Base-by-base conservation (phyloP, 106 monocot species). In the Acanthochlamys bracteata region DNA sequence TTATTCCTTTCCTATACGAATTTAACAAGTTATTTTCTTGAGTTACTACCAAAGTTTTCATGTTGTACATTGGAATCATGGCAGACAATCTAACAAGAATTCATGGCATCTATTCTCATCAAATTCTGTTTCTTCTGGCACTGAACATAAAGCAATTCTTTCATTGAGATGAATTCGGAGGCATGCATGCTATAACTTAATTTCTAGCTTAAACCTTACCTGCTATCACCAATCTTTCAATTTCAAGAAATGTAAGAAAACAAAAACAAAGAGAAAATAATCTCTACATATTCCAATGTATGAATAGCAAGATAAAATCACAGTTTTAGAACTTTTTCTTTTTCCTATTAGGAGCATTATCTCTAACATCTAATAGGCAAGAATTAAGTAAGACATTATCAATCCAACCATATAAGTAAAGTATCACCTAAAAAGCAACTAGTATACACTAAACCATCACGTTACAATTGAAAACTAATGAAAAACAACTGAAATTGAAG, bases 1-100 rank as follows among this genome's bases (percentile, higher is more conserved):
- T 25, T 14, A 65, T 24, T 15, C 65, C 65, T 47, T 65, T 65
- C 65, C 46, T 65, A 25, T 3, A 25, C 24, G 46, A 43, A 3
- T 21, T 11, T 39, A 60, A 23, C 3, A 16, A 33, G 7, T 23
- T 60, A 12, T 7, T 39, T 60, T 4, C 7, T 3, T 60, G n/a
- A 6, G 16, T 20, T 21, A 57, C 57, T 11, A 57, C 11, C 12
- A 23, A 7, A 57, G 10, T 57, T 21, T 57, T 23, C 0, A 21
- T 24, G 4, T 23, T 23, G 25, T 57, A 7, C 7, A 24, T 9
- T 21, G 21, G 15, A 57, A 11, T 57, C 22, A 3, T 8, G 23
- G 4, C 17, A 7, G 6, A 11, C 25, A 57, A 57, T 21, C 7
- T 11, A 8, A 46, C 14, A 14, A 46, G 45, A 46, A 46, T 10